Conservation (phyloP, 2,329 filamentous ascomycete genomes). For the Helotiales sp. region DNA sequence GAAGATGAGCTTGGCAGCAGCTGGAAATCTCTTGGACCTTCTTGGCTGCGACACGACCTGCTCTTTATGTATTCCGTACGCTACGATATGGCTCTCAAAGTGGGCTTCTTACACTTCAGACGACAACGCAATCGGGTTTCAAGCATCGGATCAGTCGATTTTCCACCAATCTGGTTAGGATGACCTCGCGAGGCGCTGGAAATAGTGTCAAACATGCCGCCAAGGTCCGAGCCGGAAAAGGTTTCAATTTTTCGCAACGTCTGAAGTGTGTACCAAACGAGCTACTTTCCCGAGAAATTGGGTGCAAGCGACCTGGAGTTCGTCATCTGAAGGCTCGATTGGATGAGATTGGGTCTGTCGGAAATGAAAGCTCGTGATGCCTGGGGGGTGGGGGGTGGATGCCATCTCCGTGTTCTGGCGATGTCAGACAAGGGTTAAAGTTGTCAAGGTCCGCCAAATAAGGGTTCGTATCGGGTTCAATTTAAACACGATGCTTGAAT, state of each 20-base stretch:
- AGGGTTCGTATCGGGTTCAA: background rate
- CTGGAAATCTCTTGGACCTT: slow-evolving; percentile 1
- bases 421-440: background rate
- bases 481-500: background rate
- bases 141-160: background rate
- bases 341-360: background rate
- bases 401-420: background rate
- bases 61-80: slow-evolving; percentile 1
- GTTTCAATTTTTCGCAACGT: background rate
- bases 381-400: background rate
- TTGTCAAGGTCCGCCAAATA: background rate
- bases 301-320: background rate
- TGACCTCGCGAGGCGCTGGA: background rate
- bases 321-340: background rate
- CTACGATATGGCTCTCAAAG: background rate
- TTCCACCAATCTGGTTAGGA: slow-evolving; percentile 3
- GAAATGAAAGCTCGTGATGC: background rate
- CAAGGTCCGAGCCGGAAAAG: background rate
- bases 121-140: background rate
- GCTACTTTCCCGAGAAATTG: background rate
- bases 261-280: background rate
- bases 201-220: background rate
- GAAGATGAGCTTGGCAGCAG: background rate
- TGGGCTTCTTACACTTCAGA: background rate
- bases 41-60: slow-evolving; percentile 6